Conservation (phyloP, 83 land plant species). For the Isoetes engelmannii region DNA sequence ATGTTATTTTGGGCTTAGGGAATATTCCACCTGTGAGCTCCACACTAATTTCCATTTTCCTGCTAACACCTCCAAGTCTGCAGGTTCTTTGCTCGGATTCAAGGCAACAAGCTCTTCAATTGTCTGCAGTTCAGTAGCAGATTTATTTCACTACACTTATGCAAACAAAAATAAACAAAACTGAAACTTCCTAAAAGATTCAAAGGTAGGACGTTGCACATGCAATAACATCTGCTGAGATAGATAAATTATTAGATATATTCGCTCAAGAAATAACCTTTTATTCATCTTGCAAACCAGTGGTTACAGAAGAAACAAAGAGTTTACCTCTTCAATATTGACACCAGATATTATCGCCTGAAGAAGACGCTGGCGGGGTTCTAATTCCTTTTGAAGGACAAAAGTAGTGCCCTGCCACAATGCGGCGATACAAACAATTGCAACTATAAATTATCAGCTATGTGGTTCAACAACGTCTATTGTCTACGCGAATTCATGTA, state of each 20-base stretch:
- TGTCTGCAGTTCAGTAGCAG: slow-evolving; percentile 37
- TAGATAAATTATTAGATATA: no score
- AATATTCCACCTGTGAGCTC: slow-evolving; percentile 74
- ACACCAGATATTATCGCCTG: slow-evolving; percentile 53
- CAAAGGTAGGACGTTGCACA: no score
- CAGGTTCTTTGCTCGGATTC: slow-evolving; percentile 26
- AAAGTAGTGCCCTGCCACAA: slow-evolving; percentile 90
- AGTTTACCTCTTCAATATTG: slow-evolving; percentile 54
- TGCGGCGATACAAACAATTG: slow-evolving; percentile 23
- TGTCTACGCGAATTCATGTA: no score
- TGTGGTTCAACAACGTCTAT: no score
- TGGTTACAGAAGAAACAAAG: not conserved
- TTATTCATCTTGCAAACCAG: no score
- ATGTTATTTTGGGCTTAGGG: slow-evolving; percentile 3
- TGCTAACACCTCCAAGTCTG: slow-evolving; percentile 36
- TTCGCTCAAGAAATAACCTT: no score
- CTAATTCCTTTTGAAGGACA: slow-evolving; percentile 81
- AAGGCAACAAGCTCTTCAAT: slow-evolving; percentile 57
- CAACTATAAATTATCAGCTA: no score
- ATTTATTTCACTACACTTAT: not conserved
- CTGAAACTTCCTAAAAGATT: no score
- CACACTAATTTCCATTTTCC: slow-evolving; percentile 85
- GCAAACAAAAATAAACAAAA: no score
- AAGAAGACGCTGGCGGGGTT: slow-evolving; percentile 67
- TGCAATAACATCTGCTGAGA: no score